Conservation (phyloP, 495 filamentous ascomycete species). For the Trichoderma virens region DNA sequence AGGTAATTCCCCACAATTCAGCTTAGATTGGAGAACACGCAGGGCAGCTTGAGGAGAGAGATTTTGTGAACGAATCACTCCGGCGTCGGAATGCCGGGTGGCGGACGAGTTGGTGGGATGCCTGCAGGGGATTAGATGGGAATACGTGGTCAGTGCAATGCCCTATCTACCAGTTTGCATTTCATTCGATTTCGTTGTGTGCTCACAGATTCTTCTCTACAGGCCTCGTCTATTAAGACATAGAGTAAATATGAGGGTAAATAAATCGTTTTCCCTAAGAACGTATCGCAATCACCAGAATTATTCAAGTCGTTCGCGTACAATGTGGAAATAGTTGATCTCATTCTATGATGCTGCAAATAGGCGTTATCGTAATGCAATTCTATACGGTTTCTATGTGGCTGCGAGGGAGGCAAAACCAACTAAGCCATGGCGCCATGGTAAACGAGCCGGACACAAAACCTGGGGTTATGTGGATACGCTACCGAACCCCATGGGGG, state of each 20-base stretch:
- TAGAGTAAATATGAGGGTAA: too few species aligned
- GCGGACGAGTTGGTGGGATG: neutral
- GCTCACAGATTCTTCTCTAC: too few species aligned
- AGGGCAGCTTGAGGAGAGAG: neutral
- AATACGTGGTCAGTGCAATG: too few species aligned
- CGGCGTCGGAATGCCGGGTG: neutral
- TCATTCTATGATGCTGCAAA: neutral
- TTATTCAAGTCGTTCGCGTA: too few species aligned
- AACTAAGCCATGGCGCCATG: neutral
- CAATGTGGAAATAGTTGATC: too few species aligned
- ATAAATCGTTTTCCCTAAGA: too few species aligned
- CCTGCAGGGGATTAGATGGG: neutral
- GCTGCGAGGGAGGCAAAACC: neutral
- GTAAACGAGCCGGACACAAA: neutral
- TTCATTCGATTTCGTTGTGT: too few species aligned
- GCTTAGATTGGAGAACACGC: neutral
- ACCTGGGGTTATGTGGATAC: neutral
- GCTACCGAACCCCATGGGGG: conserved; percentile 1
- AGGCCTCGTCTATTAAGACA: too few species aligned
- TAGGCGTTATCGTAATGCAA: neutral
- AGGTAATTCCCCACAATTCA: neutral
- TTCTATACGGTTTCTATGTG: neutral
- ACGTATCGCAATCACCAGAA: too few species aligned
- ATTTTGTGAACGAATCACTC: neutral
- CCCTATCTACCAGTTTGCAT: too few species aligned